These are phyloP conservation scores for Pythium insidiosum DNA, from an alignment of 352 stramenopile species.

Conservation along the genomic window DNA sequence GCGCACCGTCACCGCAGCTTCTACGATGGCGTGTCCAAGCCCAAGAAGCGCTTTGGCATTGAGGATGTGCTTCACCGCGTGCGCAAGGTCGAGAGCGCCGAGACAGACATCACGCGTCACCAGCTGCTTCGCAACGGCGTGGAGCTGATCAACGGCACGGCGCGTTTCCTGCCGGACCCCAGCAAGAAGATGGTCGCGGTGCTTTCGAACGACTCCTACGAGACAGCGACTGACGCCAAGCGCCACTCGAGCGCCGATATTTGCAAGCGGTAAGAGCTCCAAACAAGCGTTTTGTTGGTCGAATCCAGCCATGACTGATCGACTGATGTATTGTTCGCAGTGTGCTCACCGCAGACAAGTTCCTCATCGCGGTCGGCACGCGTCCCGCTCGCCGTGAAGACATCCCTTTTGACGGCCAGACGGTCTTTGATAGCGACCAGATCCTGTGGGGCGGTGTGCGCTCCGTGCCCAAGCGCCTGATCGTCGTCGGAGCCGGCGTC, in stretches of 20 bases:
- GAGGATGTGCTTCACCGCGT: conserved; percentile 82
- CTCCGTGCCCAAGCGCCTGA: conserved; percentile 64
- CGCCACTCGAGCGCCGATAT: conserved; percentile 71
- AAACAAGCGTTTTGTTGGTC: neutral
- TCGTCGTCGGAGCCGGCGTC: conserved; percentile 79
- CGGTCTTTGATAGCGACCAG: conserved; percentile 83
- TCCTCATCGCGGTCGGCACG: conserved; percentile 82
- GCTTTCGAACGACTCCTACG: conserved; percentile 80
- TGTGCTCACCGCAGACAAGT: conserved; percentile 79
- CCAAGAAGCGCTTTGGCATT: conserved; percentile 62
- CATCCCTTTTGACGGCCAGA: conserved; percentile 84
- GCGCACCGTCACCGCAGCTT: conserved; percentile 85
- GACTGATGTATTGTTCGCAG: no score
- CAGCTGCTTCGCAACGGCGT: conserved; percentile 77
- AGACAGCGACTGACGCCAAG: conserved; percentile 63
- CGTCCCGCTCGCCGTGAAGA: conserved; percentile 65
- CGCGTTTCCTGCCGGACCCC: conserved; percentile 57
- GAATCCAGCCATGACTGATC: neutral
- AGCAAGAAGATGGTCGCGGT: conserved; percentile 76
- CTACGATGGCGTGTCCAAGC: conserved; percentile 68
- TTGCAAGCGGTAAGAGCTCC: conserved; percentile 58
- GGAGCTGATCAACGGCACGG: conserved; percentile 73
- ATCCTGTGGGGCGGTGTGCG: conserved; percentile 75
- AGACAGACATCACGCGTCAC: conserved; percentile 82
- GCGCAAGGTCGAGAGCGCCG: conserved; percentile 70